phyloP scores from a whole-genome alignment of 1,284 basidiomycete species.

The Stereum hirsutum region DNA sequence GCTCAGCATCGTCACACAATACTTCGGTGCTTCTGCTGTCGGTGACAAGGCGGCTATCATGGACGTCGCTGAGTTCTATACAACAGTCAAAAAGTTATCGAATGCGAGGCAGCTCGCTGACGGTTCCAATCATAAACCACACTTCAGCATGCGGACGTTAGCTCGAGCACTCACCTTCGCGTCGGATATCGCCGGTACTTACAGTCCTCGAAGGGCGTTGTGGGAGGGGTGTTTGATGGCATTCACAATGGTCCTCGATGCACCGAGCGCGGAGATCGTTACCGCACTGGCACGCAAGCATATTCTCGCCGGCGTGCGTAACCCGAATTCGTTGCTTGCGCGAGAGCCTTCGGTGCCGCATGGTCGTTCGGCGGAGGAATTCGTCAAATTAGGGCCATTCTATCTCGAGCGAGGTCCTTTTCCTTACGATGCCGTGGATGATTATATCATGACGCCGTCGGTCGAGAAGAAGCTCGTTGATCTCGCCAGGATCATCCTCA shows the following conservation, averaged over 20 bases:
- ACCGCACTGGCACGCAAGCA: conserved; percentile 67
- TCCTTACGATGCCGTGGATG: conserved; percentile 52
- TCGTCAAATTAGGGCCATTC: conserved; percentile 86
- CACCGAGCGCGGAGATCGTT: conserved; percentile 63
- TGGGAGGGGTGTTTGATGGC: conserved; percentile 98
- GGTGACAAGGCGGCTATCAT: conserved; percentile 86
- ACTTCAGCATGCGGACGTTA: conserved; percentile 97
- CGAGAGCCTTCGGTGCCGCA: conserved; percentile 58
- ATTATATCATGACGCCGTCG: conserved; percentile 94
- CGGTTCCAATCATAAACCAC: conserved; percentile 90
- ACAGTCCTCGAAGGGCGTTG: conserved; percentile 79
- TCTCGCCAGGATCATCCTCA: conserved; percentile 85
- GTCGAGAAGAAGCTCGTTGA: conserved; percentile 94
- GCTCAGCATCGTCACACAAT: conserved; percentile 81
- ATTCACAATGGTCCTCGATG: conserved; percentile 92
- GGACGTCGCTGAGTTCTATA: conserved; percentile 90
- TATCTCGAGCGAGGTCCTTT: conserved; percentile 79
- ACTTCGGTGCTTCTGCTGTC: conserved; percentile 79
- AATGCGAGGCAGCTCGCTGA: conserved; percentile 84
- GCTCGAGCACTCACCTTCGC: conserved; percentile 90
- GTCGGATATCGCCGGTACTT: conserved; percentile 70
- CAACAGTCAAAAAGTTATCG: conserved; percentile 74
- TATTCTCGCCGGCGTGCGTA: conserved; percentile 79
- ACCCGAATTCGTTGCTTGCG: conserved; percentile 66
- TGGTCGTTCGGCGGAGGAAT: conserved; percentile 40